phyloP scores from a whole-genome alignment of 139 green algal genomes.

The Pleodorina starrii region DNA sequence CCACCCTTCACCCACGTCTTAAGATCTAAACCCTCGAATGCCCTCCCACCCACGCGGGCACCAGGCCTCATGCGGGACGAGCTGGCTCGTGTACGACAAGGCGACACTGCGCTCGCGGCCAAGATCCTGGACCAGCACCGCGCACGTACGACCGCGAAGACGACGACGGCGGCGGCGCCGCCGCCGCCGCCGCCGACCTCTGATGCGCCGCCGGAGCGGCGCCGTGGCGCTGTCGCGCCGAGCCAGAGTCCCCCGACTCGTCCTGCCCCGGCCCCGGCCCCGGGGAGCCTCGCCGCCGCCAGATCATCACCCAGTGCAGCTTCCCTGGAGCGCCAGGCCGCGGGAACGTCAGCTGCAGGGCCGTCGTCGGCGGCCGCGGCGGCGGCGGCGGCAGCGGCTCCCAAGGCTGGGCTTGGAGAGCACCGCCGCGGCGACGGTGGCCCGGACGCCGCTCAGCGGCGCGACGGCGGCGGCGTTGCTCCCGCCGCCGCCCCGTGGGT shows the following conservation, averaged over 20 bases:
- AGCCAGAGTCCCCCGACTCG: background rate
- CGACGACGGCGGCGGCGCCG: background rate
- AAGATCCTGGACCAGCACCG: background rate
- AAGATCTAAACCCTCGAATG: background rate
- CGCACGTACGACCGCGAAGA: background rate
- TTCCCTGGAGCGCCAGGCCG: too few species aligned
- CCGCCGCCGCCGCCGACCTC: background rate
- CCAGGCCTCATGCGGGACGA: constrained; percentile 11
- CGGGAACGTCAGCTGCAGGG: too few species aligned
- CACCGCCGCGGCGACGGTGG: too few species aligned
- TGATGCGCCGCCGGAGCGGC: background rate
- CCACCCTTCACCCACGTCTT: background rate
- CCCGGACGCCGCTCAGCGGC: background rate
- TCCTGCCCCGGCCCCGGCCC: background rate
- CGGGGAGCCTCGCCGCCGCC: background rate
- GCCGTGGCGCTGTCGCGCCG: background rate
- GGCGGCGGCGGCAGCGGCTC: background rate
- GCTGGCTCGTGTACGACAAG: constrained; percentile 6
- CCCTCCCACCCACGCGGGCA: background rate
- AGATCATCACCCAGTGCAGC: background rate
- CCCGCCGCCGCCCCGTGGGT: background rate
- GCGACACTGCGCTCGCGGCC: background rate
- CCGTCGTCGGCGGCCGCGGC: too few species aligned
- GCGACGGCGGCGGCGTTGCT: background rate
- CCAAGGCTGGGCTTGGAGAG: too few species aligned